Conservation (phyloP, 1,284 basidiomycete species). For the Dichomitus squalens region DNA sequence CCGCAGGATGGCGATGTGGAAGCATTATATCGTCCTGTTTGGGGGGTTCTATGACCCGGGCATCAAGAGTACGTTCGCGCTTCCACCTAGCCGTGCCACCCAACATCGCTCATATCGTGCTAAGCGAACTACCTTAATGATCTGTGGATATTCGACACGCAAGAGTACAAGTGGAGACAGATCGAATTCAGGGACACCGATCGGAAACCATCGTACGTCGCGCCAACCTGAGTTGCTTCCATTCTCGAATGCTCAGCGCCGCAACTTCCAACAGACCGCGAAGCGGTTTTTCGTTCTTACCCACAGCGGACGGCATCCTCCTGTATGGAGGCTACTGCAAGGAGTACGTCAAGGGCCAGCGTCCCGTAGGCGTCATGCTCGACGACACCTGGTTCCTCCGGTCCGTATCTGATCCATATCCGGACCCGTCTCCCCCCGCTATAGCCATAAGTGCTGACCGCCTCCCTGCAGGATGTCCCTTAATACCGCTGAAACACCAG, state of each 20-base stretch:
- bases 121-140: conserved; percentile 85
- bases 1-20: conserved; percentile 85
- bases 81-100: not conserved
- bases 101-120: too few relatives aligned
- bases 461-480: conserved; percentile 38
- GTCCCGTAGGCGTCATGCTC: conserved; percentile 84
- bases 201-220: conserved; percentile 66
- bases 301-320: conserved; percentile 80
- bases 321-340: conserved; percentile 93
- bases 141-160: conserved; percentile 86
- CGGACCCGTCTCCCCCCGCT: too few relatives aligned
- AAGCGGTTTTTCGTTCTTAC: conserved; percentile 87
- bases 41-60: conserved; percentile 23
- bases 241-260: not conserved
- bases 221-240: not conserved
- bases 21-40: conserved; percentile 22
- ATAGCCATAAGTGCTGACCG: not conserved
- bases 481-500: conserved; percentile 25
- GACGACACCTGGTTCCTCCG: conserved; percentile 94
- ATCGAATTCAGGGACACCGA: conserved; percentile 76
- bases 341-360: conserved; percentile 87
- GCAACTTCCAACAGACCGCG: conserved; percentile 55
- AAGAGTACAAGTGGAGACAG: conserved; percentile 88
- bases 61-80: conserved; percentile 16
- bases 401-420: conserved; percentile 38